Percentiles rank a stretch among this genome's conserved stretches.
Conservation (phyloP, 345 rosid genomes). For the Euphorbia peplus region DNA sequence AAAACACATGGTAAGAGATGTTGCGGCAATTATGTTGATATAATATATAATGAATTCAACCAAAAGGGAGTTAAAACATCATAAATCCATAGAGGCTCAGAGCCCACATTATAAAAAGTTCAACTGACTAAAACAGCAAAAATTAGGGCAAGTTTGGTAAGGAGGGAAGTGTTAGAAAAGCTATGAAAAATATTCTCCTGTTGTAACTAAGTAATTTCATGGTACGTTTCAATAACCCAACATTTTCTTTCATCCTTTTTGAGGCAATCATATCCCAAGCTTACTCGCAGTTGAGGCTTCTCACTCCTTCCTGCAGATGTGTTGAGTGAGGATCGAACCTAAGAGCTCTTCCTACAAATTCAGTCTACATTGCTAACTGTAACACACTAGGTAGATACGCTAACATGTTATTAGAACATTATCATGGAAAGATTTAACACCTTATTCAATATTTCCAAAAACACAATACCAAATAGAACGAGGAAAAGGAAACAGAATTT, state of each 20-base stretch:
- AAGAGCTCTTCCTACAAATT: too few relatives aligned
- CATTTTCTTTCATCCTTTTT: neutral
- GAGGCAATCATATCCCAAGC: too few relatives aligned
- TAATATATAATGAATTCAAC: neutral
- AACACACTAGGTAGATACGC: neutral
- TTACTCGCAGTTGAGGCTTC: too few relatives aligned
- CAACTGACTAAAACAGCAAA: too few relatives aligned
- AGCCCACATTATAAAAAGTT: too few relatives aligned
- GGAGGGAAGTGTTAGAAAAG: too few relatives aligned
- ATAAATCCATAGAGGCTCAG: neutral
- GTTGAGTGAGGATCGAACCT: too few relatives aligned
- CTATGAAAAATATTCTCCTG: neutral
- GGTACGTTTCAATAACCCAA: neutral
- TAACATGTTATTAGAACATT: neutral
- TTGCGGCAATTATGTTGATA: neutral
- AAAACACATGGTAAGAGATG: constrained; percentile 13
- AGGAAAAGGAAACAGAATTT: neutral
- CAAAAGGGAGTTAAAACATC: neutral
- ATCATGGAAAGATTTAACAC: neutral
- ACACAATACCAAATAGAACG: neutral
- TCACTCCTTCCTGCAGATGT: too few relatives aligned
- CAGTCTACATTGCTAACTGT: too few relatives aligned
- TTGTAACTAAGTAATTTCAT: neutral
- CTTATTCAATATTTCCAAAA: neutral
- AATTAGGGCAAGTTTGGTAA: too few relatives aligned